Evolutionary conservation across 495 filamentous ascomycete genomes (phyloP), one percentile per base, ranked within the genome.

Genomic region (Echria macrotheca): DNA sequence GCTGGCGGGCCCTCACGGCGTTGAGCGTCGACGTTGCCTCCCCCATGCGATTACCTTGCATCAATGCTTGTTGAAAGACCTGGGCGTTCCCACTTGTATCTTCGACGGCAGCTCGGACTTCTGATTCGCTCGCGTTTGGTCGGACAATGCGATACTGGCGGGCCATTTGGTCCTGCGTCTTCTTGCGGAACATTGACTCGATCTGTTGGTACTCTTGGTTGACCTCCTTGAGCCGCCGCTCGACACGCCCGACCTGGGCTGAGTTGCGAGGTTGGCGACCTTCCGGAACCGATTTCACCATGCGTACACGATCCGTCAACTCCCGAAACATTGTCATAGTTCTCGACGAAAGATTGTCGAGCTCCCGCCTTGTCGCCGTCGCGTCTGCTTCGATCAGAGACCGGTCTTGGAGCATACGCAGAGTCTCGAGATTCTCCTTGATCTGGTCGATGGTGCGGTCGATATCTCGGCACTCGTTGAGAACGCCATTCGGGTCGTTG

Each of bases 61-160:
- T 78, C 70, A 85, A 82, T 66, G 83, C 85, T 72, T 91, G 93
- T 64, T 80, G 83, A 69, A 89, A 93, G 54, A 93, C 82, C 56
- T 83, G 82, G 44, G 82, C 76, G 40, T 81, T 75, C 47, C 76
- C 73, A 24, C 80, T 71, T 5, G 84, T 80, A 61, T 82, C 82
- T 53, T 87, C 80, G 5, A 89, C 82, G 36, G 85, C 89, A 50
- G 84, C 78, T 32, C 80, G 77, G 36, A 96, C 76, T 63, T 97
- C 88, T 45, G 77, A 79, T 22, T 94, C 89, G 47, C 78, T 81
- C 6, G 88, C 87, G 50, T 96, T 83, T 14, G 91, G 90, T 55
- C 80, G 78, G 53, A 93, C 89, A 61, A 96, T 95, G 50, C 86
- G 79, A 66, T 91, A 93, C 57, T 95, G 89, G 43, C 93, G 80